Evolutionary conservation across 495 filamentous ascomycete genomes (phyloP).

Genomic region (Hypoxylon subgilvum): DNA sequence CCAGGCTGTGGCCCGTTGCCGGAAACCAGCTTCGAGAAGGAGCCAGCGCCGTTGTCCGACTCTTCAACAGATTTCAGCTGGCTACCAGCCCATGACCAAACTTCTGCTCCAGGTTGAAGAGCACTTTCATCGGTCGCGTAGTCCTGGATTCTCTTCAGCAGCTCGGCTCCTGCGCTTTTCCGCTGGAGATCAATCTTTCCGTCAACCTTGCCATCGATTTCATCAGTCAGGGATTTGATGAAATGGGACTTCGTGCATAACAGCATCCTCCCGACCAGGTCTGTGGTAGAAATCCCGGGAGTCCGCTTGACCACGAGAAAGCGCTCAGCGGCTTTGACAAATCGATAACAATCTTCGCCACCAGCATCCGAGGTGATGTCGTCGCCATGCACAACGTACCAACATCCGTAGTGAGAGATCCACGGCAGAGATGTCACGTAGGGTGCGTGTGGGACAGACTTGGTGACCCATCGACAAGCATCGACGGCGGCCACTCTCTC

Average conservation of each 20-base stretch:
- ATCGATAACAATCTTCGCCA: constrained; percentile 95
- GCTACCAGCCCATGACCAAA: constrained; percentile 76
- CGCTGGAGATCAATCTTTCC: constrained; percentile 70
- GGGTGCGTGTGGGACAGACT: constrained; percentile 80
- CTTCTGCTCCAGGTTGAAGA: constrained; percentile 70
- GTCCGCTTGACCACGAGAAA: constrained; percentile 97
- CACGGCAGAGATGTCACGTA: constrained; percentile 94
- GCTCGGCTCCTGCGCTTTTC: constrained; percentile 59
- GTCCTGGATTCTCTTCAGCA: constrained; percentile 73
- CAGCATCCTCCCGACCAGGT: constrained; percentile 96
- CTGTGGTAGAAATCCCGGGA: constrained; percentile 94
- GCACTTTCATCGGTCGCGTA: constrained; percentile 88
- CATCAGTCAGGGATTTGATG: constrained; percentile 71
- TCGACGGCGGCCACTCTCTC: constrained; percentile 84
- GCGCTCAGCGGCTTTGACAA: constrained; percentile 86
- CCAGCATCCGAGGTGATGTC: constrained; percentile 84
- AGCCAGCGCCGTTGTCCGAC: constrained; percentile 58
- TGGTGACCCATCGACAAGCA: constrained; percentile 92
- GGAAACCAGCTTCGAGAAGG: constrained; percentile 67
- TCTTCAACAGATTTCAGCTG: constrained; percentile 57
- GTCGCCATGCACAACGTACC: constrained; percentile 90
- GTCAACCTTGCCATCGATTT: constrained; percentile 75
- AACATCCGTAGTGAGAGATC: constrained; percentile 93
- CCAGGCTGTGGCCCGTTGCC: constrained; percentile 72
- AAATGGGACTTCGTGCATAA: constrained; percentile 89